Evolutionary conservation across 805 yeast species (phyloP).

Genomic region (Priceomyces melissophilus): DNA sequence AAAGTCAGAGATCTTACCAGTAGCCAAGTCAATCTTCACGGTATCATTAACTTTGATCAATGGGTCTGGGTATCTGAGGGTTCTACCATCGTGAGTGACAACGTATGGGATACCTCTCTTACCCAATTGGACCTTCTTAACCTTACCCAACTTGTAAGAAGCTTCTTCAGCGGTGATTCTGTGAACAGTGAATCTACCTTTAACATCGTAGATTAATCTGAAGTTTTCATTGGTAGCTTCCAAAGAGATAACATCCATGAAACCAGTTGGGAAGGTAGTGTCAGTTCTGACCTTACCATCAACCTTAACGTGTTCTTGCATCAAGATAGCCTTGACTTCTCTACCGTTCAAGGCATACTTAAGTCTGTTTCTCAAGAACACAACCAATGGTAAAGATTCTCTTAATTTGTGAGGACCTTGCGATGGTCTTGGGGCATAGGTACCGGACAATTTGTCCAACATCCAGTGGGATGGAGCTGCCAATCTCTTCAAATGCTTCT

Average conservation of each 20-base stretch:
- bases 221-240: slow-evolving; percentile 99
- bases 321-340: slow-evolving; percentile 96
- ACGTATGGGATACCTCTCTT: slow-evolving; percentile 98
- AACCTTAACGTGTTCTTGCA: slow-evolving; percentile 98
- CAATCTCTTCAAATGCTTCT: slow-evolving; percentile 98
- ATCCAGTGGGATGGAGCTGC: slow-evolving; percentile 99
- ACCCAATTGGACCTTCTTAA: slow-evolving; percentile 96
- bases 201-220: slow-evolving; percentile 97
- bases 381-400: slow-evolving; percentile 95
- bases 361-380: slow-evolving; percentile 96
- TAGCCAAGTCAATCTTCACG: slow-evolving; percentile 91
- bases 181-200: slow-evolving; percentile 99
- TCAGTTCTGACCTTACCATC: slow-evolving; percentile 99
- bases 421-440: slow-evolving; percentile 99
- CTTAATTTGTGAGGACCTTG: slow-evolving; percentile 99
- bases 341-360: slow-evolving; percentile 99
- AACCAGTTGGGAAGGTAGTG: slow-evolving; percentile 98
- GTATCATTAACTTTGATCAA: slow-evolving; percentile 95
- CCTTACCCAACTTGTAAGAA: slow-evolving; percentile 96
- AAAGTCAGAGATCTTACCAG: slow-evolving; percentile 79
- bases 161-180: slow-evolving; percentile 99
- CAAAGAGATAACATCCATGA: slow-evolving; percentile 97
- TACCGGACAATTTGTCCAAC: slow-evolving; percentile 99
- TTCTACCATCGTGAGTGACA: slow-evolving; percentile 99
- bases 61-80: slow-evolving; percentile 99